A percentile compares a stretch with the other conserved stretches of the same genome.
These are phyloP conservation scores for Talaromyces nanjingensis DNA, from an alignment of 495 filamentous ascomycete genomes.

Conservation along the genomic window DNA sequence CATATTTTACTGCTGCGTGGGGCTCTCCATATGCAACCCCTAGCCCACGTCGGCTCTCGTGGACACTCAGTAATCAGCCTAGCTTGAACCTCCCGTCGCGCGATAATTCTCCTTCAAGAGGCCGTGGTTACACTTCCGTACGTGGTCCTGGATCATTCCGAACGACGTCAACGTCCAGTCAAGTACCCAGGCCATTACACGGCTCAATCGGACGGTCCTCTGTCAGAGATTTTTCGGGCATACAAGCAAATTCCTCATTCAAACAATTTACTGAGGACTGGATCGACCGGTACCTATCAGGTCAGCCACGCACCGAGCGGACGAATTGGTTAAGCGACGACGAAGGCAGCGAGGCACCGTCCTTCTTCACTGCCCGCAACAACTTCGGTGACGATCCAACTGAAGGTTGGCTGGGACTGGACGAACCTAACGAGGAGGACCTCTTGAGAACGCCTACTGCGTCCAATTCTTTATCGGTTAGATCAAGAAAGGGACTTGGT, in stretches of 20 bases:
- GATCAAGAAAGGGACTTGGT: slow-evolving; percentile 9
- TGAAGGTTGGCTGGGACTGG: slow-evolving; percentile 39
- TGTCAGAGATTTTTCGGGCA: slow-evolving; percentile 17
- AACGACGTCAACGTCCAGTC: slow-evolving; percentile 8
- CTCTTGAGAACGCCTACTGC: slow-evolving; percentile 38
- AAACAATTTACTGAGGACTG: slow-evolving; percentile 68
- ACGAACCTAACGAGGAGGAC: slow-evolving; percentile 32
- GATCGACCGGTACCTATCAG: slow-evolving; percentile 66
- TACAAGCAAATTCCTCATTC: slow-evolving; percentile 37
- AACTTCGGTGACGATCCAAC: slow-evolving; percentile 37
- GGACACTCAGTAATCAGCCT: slow-evolving; percentile 36
- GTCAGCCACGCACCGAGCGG: slow-evolving; percentile 53
- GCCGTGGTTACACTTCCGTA: slow-evolving; percentile 15
- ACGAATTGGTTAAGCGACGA: slow-evolving; percentile 73
- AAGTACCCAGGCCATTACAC: slow-evolving; percentile 10
- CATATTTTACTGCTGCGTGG: slow-evolving; percentile 63
- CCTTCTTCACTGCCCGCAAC: slow-evolving; percentile 37
- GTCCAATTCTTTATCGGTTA: slow-evolving; percentile 16
- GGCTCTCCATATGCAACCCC: slow-evolving; percentile 64
- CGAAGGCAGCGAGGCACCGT: slow-evolving; percentile 46
- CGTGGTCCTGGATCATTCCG: slow-evolving; percentile 6
- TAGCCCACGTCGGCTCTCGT: slow-evolving; percentile 40
- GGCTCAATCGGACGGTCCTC: slow-evolving; percentile 20
- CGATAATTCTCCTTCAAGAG: slow-evolving; percentile 26
- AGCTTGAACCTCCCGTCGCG: slow-evolving; percentile 27